A percentile compares a stretch with the other conserved stretches of the same genome.
These are phyloP conservation scores for Mycogone perniciosa DNA, from an alignment of 2,329 filamentous ascomycete genomes.

Conservation along the genomic window DNA sequence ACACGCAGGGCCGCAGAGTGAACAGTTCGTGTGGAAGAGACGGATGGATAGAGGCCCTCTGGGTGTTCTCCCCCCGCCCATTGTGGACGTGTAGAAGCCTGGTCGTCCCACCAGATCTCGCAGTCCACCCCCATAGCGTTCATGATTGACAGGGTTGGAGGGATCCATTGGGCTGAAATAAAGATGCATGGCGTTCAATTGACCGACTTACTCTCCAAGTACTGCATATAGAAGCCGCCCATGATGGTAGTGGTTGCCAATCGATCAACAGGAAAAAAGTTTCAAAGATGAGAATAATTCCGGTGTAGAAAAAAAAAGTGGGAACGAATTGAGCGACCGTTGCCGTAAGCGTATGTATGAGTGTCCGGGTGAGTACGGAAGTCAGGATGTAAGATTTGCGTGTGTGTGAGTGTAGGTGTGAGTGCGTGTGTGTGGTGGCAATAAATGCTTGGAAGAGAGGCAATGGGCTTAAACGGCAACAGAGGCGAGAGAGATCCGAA, in stretches of 20 bases:
- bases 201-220: constrained; percentile 63
- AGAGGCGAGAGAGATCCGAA: constrained; percentile 6
- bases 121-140: constrained; percentile 9
- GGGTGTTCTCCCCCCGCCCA: not conserved
- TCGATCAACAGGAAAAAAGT: constrained; percentile 1
- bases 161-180: constrained; percentile 17
- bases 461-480: constrained; percentile 2
- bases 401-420: not conserved
- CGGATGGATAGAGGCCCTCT: not conserved
- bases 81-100: constrained; percentile 6
- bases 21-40: not conserved
- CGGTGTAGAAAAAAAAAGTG: constrained; percentile 15
- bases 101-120: constrained; percentile 8
- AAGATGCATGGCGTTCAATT: constrained; percentile 12
- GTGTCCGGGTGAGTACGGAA: constrained; percentile 2
- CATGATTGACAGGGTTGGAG: constrained; percentile 15
- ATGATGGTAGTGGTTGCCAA: constrained; percentile 34
- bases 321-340: constrained; percentile 13
- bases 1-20: not conserved
- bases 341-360: constrained; percentile 5
- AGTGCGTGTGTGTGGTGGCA: not conserved
- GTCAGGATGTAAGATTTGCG: constrained; percentile 2
- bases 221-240: constrained; percentile 65
- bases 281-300: not conserved
- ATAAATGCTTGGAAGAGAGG: constrained; percentile 1